phyloP scores from a whole-genome alignment of 352 stramenopile genomes.

The Aphanomyces euteiches region DNA sequence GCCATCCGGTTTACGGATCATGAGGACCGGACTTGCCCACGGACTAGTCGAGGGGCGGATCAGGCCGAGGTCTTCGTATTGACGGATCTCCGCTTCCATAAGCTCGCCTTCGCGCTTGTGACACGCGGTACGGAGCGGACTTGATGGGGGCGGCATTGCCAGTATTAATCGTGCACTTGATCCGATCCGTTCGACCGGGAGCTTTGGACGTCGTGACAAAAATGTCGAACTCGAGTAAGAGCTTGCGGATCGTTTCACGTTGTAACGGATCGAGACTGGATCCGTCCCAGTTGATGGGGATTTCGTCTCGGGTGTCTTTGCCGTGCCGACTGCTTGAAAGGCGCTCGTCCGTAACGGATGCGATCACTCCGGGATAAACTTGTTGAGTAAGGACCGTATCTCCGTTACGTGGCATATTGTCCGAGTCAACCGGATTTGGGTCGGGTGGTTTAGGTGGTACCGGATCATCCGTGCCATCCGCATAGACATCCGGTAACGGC shows the following conservation, averaged over 20 bases:
- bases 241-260: background rate
- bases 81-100: constrained; percentile 3
- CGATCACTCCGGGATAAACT: background rate
- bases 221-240: background rate
- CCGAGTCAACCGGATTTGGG: no score
- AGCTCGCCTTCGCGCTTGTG: background rate
- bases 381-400: background rate
- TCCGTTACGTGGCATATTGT: no score
- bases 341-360: no score
- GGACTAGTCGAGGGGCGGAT: background rate
- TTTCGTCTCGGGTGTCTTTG: background rate
- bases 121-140: background rate
- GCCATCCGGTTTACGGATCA: background rate
- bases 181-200: background rate
- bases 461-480: no score
- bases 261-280: background rate
- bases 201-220: background rate
- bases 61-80: background rate
- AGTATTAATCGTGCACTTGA: background rate
- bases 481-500: no score
- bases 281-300: background rate
- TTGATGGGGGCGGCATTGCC: background rate
- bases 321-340: no score
- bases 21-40: background rate
- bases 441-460: no score